These are phyloP conservation scores for Hanseniaspora hatyaiensis DNA, from an alignment of 805 yeast species.

Conservation along the genomic window DNA sequence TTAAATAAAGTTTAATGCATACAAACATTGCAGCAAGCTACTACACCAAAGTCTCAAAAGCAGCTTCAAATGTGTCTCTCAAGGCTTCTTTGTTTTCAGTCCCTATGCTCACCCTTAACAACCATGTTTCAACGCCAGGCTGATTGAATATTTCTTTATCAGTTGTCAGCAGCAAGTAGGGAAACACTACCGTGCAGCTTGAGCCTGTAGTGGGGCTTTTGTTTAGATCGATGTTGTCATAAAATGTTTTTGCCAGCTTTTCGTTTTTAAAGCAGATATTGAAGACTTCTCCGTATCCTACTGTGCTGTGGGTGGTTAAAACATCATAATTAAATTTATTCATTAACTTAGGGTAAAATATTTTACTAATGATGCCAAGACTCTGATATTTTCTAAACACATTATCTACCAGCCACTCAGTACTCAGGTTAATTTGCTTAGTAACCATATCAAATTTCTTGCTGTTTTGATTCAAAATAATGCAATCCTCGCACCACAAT, in stretches of 20 bases:
- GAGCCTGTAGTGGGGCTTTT: conserved; percentile 91
- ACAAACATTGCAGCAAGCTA: no score
- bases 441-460: conserved; percentile 70
- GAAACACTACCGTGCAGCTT: conserved; percentile 78
- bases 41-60: conserved; percentile 32
- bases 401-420: conserved; percentile 41
- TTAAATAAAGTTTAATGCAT: no score
- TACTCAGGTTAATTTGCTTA: conserved; percentile 40
- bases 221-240: conserved; percentile 37
- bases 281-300: conserved; percentile 78
- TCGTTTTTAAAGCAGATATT: conserved; percentile 60
- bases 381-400: conserved; percentile 39
- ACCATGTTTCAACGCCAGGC: conserved; percentile 71
- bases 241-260: conserved; percentile 58
- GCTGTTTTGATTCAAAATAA: conserved; percentile 82
- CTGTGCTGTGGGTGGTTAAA: conserved; percentile 50
- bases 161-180: conserved; percentile 71
- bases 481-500: conserved; percentile 90
- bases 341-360: conserved; percentile 58
- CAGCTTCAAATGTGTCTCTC: conserved; percentile 38
- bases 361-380: conserved; percentile 22
- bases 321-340: conserved; percentile 58
- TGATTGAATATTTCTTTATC: conserved; percentile 68
- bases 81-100: conserved; percentile 60
- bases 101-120: conserved; percentile 77